Conservation (phyloP, 1,139 yeast species). For the Blastobotrys elegans region DNA sequence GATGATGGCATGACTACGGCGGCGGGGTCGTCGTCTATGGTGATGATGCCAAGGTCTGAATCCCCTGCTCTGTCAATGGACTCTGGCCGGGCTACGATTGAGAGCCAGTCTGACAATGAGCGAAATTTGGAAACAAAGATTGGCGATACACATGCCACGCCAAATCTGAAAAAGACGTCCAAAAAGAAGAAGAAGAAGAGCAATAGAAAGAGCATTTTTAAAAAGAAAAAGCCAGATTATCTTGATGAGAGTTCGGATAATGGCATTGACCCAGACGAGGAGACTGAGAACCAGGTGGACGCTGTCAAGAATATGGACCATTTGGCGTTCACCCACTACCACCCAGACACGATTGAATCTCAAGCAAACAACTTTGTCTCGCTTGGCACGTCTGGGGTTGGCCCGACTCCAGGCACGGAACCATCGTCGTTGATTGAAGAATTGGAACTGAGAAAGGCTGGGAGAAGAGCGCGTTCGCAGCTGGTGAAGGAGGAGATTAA, state of each 20-base stretch:
- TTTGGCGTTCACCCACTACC: conserved; percentile 30
- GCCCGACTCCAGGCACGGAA: conserved; percentile 21
- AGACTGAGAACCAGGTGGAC: conserved; percentile 9
- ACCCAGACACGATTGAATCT: conserved; percentile 26
- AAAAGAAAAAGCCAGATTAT: conserved; percentile 15
- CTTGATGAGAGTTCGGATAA: conserved; percentile 19
- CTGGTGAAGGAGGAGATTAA: conserved; percentile 15
- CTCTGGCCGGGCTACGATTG: conserved; percentile 30
- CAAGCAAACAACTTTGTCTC: conserved; percentile 6
- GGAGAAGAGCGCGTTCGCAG: conserved; percentile 25
- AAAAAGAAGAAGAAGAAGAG: conserved; percentile 13
- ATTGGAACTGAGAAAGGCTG: conserved; percentile 36
- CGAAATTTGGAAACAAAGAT: conserved; percentile 12
- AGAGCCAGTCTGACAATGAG: conserved; percentile 21
- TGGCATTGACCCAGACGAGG: conserved; percentile 13
- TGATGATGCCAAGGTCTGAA: conserved; percentile 12
- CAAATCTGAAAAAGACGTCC: conserved; percentile 4
- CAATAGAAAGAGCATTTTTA: neutral
- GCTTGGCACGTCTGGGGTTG: conserved; percentile 16
- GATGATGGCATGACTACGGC: neutral
- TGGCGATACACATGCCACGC: conserved; percentile 9
- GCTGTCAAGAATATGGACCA: conserved; percentile 22
- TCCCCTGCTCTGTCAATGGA: conserved; percentile 24
- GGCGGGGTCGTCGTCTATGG: too few relatives aligned
- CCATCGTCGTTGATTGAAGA: conserved; percentile 36